These are phyloP conservation scores for Xerocomus cyaneibrunnescens DNA, from an alignment of 1,284 basidiomycete species.

Conservation along the genomic window DNA sequence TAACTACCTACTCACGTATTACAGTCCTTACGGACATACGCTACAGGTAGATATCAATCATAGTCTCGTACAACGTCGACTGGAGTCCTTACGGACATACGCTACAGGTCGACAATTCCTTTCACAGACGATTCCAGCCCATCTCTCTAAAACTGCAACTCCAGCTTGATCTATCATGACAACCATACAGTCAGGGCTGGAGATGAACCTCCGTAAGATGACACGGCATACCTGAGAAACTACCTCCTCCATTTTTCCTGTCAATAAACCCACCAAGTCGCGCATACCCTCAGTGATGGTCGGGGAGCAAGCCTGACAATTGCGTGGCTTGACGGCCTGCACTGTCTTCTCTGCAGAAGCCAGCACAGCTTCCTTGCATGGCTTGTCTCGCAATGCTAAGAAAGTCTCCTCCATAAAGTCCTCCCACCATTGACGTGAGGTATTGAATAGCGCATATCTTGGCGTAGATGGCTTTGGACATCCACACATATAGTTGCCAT, in stretches of 20 bases:
- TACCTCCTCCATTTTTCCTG: background rate
- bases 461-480: background rate
- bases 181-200: background rate
- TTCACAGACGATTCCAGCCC: too few relatives aligned
- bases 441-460: background rate
- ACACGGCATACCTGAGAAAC: background rate
- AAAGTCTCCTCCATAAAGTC: background rate
- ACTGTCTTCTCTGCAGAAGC: background rate
- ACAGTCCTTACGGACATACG: too few relatives aligned
- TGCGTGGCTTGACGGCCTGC: too few relatives aligned
- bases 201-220: background rate
- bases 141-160: too few relatives aligned
- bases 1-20: too few relatives aligned
- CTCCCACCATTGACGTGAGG: background rate
- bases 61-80: too few relatives aligned
- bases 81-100: too few relatives aligned
- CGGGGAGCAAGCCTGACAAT: background rate
- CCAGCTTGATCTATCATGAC: background rate
- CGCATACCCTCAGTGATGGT: background rate
- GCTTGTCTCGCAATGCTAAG: background rate
- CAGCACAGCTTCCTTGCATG: background rate
- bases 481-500: background rate
- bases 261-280: background rate
- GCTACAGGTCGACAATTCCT: too few relatives aligned
- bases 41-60: too few relatives aligned